Percentiles rank a stretch among this genome's conserved stretches.
These are phyloP conservation scores for Ceratocystis lukuohia DNA, from an alignment of 2,329 filamentous ascomycete genomes.

Conservation along the genomic window DNA sequence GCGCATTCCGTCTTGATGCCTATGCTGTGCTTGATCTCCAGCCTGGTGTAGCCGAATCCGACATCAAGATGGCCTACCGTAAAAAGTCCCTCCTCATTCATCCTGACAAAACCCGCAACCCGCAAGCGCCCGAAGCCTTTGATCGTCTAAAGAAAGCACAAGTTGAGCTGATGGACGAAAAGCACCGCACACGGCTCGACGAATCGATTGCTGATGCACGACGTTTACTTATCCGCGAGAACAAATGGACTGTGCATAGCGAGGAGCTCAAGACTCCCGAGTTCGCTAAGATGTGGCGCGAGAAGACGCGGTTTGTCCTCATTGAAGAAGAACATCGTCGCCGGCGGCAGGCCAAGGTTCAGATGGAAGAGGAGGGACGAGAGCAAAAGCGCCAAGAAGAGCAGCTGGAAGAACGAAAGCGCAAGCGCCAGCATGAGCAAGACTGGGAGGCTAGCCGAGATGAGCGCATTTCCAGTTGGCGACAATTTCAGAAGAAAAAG, in stretches of 20 bases:
- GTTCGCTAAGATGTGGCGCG: slow-evolving; percentile 75
- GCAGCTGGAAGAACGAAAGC: slow-evolving; percentile 65
- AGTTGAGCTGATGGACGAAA: slow-evolving; percentile 83
- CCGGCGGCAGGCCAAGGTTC: slow-evolving; percentile 74
- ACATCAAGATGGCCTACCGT: slow-evolving; percentile 90
- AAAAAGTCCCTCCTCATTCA: slow-evolving; percentile 98
- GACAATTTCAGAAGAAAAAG: slow-evolving; percentile 72
- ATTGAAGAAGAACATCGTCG: slow-evolving; percentile 84
- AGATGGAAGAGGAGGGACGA: slow-evolving; percentile 91
- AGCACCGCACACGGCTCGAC: slow-evolving; percentile 72
- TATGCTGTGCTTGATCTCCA: slow-evolving; percentile 94
- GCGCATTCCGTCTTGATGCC: slow-evolving; percentile 64
- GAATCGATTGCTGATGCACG: slow-evolving; percentile 93
- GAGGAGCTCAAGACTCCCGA: slow-evolving; percentile 72
- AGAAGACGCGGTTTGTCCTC: slow-evolving; percentile 79
- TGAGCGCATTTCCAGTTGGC: slow-evolving; percentile 84
- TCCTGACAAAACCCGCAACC: slow-evolving; percentile 92
- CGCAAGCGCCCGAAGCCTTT: slow-evolving; percentile 83
- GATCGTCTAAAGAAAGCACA: slow-evolving; percentile 94
- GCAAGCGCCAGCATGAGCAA: slow-evolving; percentile 83
- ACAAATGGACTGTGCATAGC: slow-evolving; percentile 82
- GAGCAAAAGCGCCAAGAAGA: slow-evolving; percentile 77
- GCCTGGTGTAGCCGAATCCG: slow-evolving; percentile 84
- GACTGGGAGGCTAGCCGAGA: slow-evolving; percentile 92
- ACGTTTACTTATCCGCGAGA: slow-evolving; percentile 84